Base-by-base conservation (phyloP, 495 filamentous ascomycete species). In the Poronia punctata region DNA sequence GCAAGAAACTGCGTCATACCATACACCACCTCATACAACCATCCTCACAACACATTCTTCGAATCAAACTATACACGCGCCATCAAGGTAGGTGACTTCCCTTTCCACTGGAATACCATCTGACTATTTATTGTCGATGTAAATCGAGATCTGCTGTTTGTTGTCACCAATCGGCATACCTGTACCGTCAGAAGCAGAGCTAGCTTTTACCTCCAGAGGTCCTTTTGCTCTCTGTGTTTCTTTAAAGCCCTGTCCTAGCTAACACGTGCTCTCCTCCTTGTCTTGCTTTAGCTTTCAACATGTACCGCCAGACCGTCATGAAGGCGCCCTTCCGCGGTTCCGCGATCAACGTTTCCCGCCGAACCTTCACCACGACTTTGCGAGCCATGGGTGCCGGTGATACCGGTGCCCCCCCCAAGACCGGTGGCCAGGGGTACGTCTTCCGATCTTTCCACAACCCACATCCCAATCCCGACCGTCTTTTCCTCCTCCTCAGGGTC, bases 381-480 rank as follows among this genome's bases (percentile, higher is more conserved):
- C 72, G 74, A 56, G 71, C 69, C 49, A 78, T 84, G 74, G 66
- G 56, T 38, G 82, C 69, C 40, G 83, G 83, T 38, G 84, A 86
- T 55, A 82, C 79, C 40, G 83, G 84, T 27, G 67, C 76, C 53
- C 71, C 79, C 48, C 71, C 68, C 40, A 44, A 68, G 52, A 55
- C 62, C 3, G 48, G 46, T 9, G 70, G 67, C 37, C 43, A 32
- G 23, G 62, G 65, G 64, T 68, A 59, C 47, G 73, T 71, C n/a
- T n/a, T 36, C 18, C n/a, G 28, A n/a, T 7, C 17, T 28, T 17
- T 0, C 2, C 6, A 25, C 2, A n/a, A 25, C 25, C 26, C 19
- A 22, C 14, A 15, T 25, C 12, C 21, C 40, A 15, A 20, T 28
- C 12, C 25, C 11, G 15, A 20, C 22, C 0, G 19, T 10, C 28